Evolutionary conservation across 805 yeast species (phyloP).

Genomic region (Priceomyces medius): DNA sequence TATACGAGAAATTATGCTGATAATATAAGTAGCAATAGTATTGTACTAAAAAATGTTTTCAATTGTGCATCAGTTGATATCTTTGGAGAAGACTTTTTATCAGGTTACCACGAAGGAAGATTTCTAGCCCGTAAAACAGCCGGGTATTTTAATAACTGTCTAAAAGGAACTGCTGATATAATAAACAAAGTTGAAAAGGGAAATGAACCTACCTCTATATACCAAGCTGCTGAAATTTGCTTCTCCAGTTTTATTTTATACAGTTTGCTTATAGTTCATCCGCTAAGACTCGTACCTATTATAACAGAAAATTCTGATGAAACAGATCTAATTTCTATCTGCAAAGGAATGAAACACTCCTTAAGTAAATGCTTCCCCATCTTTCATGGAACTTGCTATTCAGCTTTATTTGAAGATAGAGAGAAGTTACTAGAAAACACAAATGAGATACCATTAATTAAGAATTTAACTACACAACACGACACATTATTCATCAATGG

Average conservation of each 20-base stretch:
- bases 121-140: slow-evolving; percentile 18
- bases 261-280: slow-evolving; percentile 27
- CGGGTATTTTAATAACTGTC: slow-evolving; percentile 20
- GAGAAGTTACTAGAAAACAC: slow-evolving; percentile 1
- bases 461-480: slow-evolving; percentile 3
- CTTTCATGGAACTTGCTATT: slow-evolving; percentile 5
- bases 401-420: slow-evolving; percentile 5
- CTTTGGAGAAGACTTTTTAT: not conserved
- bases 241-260: slow-evolving; percentile 22
- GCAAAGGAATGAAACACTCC: slow-evolving; percentile 14
- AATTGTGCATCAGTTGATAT: not conserved
- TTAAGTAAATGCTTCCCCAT: slow-evolving; percentile 10
- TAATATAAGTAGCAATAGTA: not conserved
- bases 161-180: slow-evolving; percentile 12
- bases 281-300: slow-evolving; percentile 20
- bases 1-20: not conserved
- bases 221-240: slow-evolving; percentile 16
- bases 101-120: not conserved
- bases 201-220: not conserved
- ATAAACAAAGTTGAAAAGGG: slow-evolving; percentile 4
- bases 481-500: not conserved
- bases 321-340: slow-evolving; percentile 22
- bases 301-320: slow-evolving; percentile 11
- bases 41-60: not conserved
- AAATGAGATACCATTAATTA: slow-evolving; percentile 6